Base-by-base conservation (phyloP, 208 protist species). In the Acanthamoeba healyi region DNA sequence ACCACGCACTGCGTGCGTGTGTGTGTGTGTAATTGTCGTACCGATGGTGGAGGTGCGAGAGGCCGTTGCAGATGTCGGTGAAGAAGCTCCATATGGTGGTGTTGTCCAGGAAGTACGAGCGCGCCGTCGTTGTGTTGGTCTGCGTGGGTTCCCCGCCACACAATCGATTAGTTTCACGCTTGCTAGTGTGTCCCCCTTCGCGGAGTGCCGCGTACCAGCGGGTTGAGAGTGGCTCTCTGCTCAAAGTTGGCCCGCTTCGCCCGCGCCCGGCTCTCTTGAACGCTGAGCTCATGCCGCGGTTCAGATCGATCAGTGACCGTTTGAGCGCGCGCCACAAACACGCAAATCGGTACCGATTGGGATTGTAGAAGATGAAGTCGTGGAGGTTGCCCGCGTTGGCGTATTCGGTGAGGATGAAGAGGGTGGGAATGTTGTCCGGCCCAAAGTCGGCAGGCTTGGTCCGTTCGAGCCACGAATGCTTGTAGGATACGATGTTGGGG, bases 331-430 rank as follows among this genome's bases (percentile, higher is more conserved):
- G n/a, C n/a, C n/a, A n/a, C n/a, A n/a, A n/a, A n/a, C n/a, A n/a
- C n/a, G n/a, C n/a, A n/a, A n/a, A n/a, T n/a, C n/a, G n/a, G n/a
- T 84, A 84, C 74, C 74, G 36, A 32, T 84, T 26, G 19, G 14
- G 14, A 29, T 90, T 90, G 82, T 90, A 67, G 49, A 90, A 67
- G 22, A 90, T 65, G 49, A 90, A 90, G 44, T 90, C 82, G 82
- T 90, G 51, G 22, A 90, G 82, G 54, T 90, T 90, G 82, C 82
- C 82, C 14, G 10, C 12, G 51, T 90, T 90, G 49, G 82, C 82
- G 34, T 90, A 90, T 34, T 90, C 82, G 49, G 51, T 90, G 49
- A 90, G 51, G 15, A 90, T 90, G 54, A 90, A 90, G 14, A 90
- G 82, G 32, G 51, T 67, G 10, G 82, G 82, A 22, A 90, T 65